A percentile compares a stretch with the other conserved stretches of the same genome.
Evolutionary conservation across 192 early-diverging fungal genomes (phyloP).

Genomic region (Umbelopsis ramanniana): DNA sequence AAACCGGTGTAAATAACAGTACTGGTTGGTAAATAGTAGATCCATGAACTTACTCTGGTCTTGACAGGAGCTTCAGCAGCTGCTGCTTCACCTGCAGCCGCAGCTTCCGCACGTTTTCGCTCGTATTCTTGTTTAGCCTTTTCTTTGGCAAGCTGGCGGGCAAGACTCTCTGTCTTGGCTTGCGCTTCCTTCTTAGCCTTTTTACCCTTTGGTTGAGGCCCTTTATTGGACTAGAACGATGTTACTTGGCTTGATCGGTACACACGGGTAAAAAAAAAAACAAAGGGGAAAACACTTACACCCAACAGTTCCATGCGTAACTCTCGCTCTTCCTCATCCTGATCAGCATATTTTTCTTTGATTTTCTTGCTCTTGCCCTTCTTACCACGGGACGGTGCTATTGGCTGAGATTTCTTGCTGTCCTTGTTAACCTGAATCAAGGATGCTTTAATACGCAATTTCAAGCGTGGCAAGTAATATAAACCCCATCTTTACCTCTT

Average conservation of each 20-base stretch:
- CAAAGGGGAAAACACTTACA: conserved; percentile 44
- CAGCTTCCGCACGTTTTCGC: conserved; percentile 15
- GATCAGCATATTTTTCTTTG: conserved; percentile 93
- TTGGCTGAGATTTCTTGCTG: conserved; percentile 14
- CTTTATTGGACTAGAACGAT: conserved; percentile 59
- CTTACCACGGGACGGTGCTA: conserved; percentile 74
- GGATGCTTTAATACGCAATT: background rate
- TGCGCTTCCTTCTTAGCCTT: conserved; percentile 66
- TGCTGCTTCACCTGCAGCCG: background rate
- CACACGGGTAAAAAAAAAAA: no score
- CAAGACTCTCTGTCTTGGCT: conserved; percentile 45
- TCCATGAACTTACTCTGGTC: background rate
- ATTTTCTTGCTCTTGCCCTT: conserved; percentile 89
- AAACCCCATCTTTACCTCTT: background rate
- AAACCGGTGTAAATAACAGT: no score
- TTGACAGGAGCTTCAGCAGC: background rate
- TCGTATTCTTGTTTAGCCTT: conserved; percentile 30
- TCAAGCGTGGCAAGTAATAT: background rate
- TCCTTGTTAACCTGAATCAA: background rate
- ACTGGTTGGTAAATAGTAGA: no score
- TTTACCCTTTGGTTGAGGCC: conserved; percentile 75
- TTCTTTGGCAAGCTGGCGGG: conserved; percentile 19
- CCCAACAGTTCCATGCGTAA: conserved; percentile 82
- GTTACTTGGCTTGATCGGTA: background rate
- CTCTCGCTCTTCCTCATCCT: conserved; percentile 91